Evolutionary conservation across 805 yeast species (phyloP).

Genomic region (Kodamaea jinghongensis): DNA sequence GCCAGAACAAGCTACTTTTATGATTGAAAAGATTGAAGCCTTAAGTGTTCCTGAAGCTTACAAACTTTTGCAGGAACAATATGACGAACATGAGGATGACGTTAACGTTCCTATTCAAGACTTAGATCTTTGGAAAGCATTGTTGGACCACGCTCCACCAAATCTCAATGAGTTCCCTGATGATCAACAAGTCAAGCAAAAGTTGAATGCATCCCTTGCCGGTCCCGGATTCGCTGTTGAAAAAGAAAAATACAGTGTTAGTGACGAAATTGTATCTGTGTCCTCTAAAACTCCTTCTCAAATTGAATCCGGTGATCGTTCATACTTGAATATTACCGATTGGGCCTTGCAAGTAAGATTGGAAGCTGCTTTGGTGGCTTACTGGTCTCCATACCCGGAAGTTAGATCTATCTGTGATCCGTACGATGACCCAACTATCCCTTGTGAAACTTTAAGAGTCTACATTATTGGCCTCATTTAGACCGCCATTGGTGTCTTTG

Average conservation of each 20-base stretch:
- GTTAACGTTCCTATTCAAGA: constrained; percentile 42
- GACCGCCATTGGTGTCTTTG: constrained; percentile 51
- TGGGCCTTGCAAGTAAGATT: constrained; percentile 33
- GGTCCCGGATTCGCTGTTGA: neutral
- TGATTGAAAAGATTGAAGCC: constrained; percentile 26
- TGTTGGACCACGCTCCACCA: constrained; percentile 11
- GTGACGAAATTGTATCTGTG: neutral
- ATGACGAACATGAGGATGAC: constrained; percentile 44
- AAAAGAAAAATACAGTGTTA: neutral
- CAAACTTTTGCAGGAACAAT: constrained; percentile 35
- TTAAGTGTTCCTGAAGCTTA: constrained; percentile 37
- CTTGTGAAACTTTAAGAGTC: constrained; percentile 52
- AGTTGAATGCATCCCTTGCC: neutral
- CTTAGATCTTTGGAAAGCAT: constrained; percentile 27
- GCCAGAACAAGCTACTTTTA: constrained; percentile 26
- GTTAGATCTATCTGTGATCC: constrained; percentile 42
- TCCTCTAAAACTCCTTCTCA: constrained; percentile 1
- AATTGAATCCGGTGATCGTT: neutral
- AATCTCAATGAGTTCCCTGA: neutral
- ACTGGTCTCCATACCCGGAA: constrained; percentile 41
- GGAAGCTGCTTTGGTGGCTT: constrained; percentile 38
- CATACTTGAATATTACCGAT: constrained; percentile 22
- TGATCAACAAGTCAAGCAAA: constrained; percentile 1
- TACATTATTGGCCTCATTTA: constrained; percentile 51
- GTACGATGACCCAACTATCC: constrained; percentile 46